Base-by-base conservation (phyloP, 2,329 filamentous ascomycete genomes). In the Chalaropsis thielavioides region DNA sequence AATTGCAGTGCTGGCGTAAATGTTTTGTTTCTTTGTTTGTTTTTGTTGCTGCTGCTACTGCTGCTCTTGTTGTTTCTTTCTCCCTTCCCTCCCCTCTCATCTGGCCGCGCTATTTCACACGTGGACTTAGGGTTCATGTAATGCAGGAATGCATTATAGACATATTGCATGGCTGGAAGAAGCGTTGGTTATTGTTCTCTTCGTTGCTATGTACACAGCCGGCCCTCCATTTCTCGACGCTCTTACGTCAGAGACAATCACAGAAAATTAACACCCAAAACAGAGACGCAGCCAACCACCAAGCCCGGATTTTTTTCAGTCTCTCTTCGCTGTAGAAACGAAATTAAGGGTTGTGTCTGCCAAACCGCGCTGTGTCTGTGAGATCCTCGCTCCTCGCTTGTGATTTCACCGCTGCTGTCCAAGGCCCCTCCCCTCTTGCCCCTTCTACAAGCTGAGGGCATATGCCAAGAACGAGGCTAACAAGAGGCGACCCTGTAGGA, bases 31-130 rank as follows among this genome's bases (percentile, higher is more conserved):
- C 6, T 6, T 35, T 62, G 10, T 51, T 51, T 49, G 3, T 62
- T 62, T 1, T 62, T 6, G 31, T 6, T 43, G 6, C n/a, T n/a
- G n/a, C n/a, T n/a, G n/a, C n/a, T n/a, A n/a, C n/a, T n/a, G n/a
- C n/a, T n/a, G n/a, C n/a, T n/a, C n/a, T 61, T 61, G 11, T 51
- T 62, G 49, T 51, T 41, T 63, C 17, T 56, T n/a, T 56, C 22
- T 38, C 19, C 8, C 11, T 54, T 41, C 17, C 19, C 11, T 31
- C 7, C 24, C n/a, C 2, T 43, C 38, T 40, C 38, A 6, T 11
- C n/a, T 41, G 35, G 10, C 17, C 41, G 6, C 17, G 15, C 22
- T 35, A 10, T 7, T 35, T 31, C 8, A 17, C 31, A n/a, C 17
- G 51, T 31, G 51, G 27, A 27, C 51, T 31, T 58, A 46, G 43